Conservation (phyloP, 371 early-diverging fungal genomes). For the Mortierella sp. region DNA sequence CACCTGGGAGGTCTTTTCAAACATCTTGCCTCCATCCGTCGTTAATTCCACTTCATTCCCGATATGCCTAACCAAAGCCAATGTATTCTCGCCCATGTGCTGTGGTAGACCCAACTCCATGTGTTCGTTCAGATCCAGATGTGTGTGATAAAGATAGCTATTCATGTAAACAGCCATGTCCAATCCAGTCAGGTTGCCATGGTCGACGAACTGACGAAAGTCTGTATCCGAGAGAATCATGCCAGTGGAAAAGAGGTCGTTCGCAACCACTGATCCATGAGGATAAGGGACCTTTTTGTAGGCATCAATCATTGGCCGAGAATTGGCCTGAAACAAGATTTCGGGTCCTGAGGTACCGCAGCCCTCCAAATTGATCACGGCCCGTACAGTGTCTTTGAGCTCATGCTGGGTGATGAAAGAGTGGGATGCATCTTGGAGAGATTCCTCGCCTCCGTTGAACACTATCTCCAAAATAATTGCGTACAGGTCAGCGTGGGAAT, state of each 20-base stretch:
- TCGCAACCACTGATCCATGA: constrained; percentile 78
- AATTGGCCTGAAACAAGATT: constrained; percentile 82
- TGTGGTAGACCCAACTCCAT: constrained; percentile 74
- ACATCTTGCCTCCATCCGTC: background rate
- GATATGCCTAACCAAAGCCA: constrained; percentile 68
- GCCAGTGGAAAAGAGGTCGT: constrained; percentile 81
- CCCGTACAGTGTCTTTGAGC: constrained; percentile 65
- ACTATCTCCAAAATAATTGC: constrained; percentile 45
- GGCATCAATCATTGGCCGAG: constrained; percentile 75
- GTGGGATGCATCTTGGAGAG: constrained; percentile 81
- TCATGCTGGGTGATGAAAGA: constrained; percentile 77
- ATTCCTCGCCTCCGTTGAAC: constrained; percentile 86
- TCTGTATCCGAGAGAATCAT: constrained; percentile 81
- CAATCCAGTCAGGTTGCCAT: constrained; percentile 73
- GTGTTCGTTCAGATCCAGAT: constrained; percentile 69
- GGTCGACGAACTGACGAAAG: constrained; percentile 76
- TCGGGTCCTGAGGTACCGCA: constrained; percentile 79
- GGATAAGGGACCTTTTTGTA: constrained; percentile 77
- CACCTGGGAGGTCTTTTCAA: constrained; percentile 64
- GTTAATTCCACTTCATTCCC: constrained; percentile 61
- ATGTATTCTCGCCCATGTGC: constrained; percentile 76
- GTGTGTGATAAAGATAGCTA: constrained; percentile 79
- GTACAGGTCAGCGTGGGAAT: background rate
- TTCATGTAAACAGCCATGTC: constrained; percentile 82
- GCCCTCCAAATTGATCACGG: constrained; percentile 80